Evolutionary conservation across 1,284 basidiomycete genomes (phyloP), one percentile per base, ranked within the genome.

Genomic region (Phylloporus sp.): DNA sequence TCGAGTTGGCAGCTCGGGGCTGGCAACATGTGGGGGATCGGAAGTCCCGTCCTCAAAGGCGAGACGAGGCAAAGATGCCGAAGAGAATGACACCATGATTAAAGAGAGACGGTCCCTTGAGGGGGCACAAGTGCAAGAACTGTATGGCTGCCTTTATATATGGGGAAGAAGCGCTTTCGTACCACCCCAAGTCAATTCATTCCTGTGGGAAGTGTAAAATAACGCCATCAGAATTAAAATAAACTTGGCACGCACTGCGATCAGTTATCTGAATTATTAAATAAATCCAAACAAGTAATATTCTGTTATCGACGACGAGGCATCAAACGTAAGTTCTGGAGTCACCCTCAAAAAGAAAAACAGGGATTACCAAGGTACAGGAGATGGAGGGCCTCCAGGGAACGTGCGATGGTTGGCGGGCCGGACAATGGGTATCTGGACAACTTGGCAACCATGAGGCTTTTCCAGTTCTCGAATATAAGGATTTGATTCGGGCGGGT

Each of bases 31-130:
- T 17, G 20, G 41, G 37, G 5, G 14, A 25, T 45, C 10, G 49
- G 39, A 43, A 14, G 53, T 19, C 32, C 17, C 15, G 45, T 23
- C 32, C 20, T 55, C 39, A 12, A 29, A 43, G 29, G 39, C 12
- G 29, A 59, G 19, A 57, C 7, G 60, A 11, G 39, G 29, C 19
- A 52, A 35, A 43, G 37, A 60, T 37, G 29, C 47, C 5, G 41
- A 20, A 17, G 35, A 55, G 5, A 52, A 32, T 41, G 41, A 35
- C 19, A 39, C 11, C 61, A 71, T 71, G 43, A 0, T 53, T 27
- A 43, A 23, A 37, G 53, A 59, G 59, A 61, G 58, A 45, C 1
- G 25, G 3, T n/a, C 10, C 62, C 53, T 60, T 10, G 29, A 55
- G 60, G 68, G 62, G 37, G n/a, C 5, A 39, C 43, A 8, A 59